Base-by-base conservation (phyloP, 2,329 filamentous ascomycete species). In the Magnaporthiopsis incrustans region DNA sequence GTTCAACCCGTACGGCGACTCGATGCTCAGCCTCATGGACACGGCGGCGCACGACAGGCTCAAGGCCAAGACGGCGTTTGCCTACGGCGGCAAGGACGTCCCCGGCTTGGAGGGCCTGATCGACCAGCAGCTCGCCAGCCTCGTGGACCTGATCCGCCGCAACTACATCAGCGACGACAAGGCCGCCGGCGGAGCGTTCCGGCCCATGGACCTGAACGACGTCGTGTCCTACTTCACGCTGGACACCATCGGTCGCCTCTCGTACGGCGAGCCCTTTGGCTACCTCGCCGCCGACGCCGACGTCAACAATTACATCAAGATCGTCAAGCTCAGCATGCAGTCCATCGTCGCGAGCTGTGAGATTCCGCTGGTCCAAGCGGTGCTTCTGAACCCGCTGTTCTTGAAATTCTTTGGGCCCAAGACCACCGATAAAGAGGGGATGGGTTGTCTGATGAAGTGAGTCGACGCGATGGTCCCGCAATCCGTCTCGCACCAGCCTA, bases 211-310 rank as follows among this genome's bases (percentile, higher is more conserved):
- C 67, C 69, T 84, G 44, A 77, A 77, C 25, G 69, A 71, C 7
- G 76, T 78, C 58, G 74, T 77, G 1, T 77, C 80, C 50, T 82
- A 76, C 72, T 78, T 83, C 63, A 81, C 81, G 0, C 72, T 83
- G 5, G 82, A 84, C 66, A 76, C 81, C 26, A 81, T 84, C 66
- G 80, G 77, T 53, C 75, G 77, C 50, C 68, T 84, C 15, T 79
- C 78, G 2, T 78, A 82, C 60, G 81, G 81, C 27, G 66, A 76
- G 62, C 69, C 75, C 1, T 80, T 82, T 67, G 79, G 79, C 26
- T 79, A 78, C 66, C 68, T 82, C 0, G 71, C 72, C 26, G 68
- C 70, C 10, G 76, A 82, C 66, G 70, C 73, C 12, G 80, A 82
- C 66, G 73, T 78, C 0, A 77, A 78, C 64, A 74, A 73, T 15